Percentiles rank a stretch among this genome's conserved stretches.
phyloP scores from a whole-genome alignment of 106 monocot genomes.

The Apostasia shenzhenica region DNA sequence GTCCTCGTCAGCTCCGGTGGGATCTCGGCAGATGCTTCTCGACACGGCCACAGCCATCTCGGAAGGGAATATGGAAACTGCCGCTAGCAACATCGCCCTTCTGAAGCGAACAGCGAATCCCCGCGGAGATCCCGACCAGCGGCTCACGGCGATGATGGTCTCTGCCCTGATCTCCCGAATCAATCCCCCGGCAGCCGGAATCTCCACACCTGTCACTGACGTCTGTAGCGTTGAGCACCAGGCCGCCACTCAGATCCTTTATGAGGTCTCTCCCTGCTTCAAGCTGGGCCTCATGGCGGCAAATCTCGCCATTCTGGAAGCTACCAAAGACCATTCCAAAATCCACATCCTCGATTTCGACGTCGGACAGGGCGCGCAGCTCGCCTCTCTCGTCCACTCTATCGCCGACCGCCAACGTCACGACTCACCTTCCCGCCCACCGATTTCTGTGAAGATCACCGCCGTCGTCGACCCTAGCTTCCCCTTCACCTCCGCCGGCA shows the following conservation, averaged over 20 bases:
- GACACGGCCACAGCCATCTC: conserved; percentile 45
- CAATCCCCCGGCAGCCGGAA: conserved; percentile 7
- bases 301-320: conserved; percentile 65
- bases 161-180: conserved; percentile 25
- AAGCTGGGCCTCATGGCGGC: conserved; percentile 42
- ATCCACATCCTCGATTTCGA: conserved; percentile 79
- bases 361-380: conserved; percentile 50
- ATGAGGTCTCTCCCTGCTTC: conserved; percentile 46
- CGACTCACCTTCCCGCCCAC: background rate
- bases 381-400: conserved; percentile 38
- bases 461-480: conserved; percentile 15
- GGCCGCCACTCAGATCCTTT: conserved; percentile 21
- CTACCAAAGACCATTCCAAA: conserved; percentile 16
- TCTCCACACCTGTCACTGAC: background rate
- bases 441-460: conserved; percentile 14
- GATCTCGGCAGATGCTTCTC: conserved; percentile 36
- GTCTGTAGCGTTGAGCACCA: conserved; percentile 38
- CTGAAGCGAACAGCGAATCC: conserved; percentile 33
- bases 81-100: conserved; percentile 14
- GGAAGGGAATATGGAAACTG: conserved; percentile 33
- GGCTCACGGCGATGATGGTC: conserved; percentile 44
- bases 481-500: conserved; percentile 5
- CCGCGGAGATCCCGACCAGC: conserved; percentile 52
- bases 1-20: conserved; percentile 8
- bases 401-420: conserved; percentile 20